Evolutionary conservation across 148 eudicot species (phyloP).

Genomic region (Chenopodium suecicum): DNA sequence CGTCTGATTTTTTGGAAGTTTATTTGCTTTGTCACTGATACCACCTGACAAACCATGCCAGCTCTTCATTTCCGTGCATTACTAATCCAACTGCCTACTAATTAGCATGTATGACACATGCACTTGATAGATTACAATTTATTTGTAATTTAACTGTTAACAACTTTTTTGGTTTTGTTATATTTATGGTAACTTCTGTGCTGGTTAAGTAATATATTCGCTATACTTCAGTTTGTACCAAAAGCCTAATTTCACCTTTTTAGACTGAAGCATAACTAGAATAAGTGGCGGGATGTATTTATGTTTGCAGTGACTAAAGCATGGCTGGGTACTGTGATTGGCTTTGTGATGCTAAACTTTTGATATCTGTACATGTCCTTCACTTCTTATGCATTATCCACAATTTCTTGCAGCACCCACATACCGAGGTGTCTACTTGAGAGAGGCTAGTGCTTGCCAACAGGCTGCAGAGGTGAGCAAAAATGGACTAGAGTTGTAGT

Average conservation of each 20-base stretch:
- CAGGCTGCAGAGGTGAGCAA: slow-evolving; percentile 76
- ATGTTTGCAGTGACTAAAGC: not conserved
- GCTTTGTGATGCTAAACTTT: not conserved
- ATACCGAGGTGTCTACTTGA: slow-evolving; percentile 87
- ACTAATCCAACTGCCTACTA: not conserved
- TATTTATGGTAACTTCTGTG: not conserved
- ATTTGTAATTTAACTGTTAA: not conserved
- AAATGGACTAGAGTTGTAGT: not conserved
- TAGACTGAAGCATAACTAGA: not conserved
- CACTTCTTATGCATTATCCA: slow-evolving; percentile 12
- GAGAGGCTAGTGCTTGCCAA: slow-evolving; percentile 70
- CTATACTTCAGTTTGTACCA: not conserved
- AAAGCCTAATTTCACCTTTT: not conserved
- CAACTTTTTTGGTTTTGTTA: too few relatives aligned
- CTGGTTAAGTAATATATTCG: not conserved
- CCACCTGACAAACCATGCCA: slow-evolving; percentile 5
- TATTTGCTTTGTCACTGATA: slow-evolving; percentile 1
- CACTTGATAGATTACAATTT: not conserved
- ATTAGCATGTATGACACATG: not conserved
- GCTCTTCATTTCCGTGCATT: not conserved
- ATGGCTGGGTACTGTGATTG: not conserved
- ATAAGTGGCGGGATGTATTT: not conserved
- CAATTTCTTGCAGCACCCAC: slow-evolving; percentile 65
- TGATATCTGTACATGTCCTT: not conserved
- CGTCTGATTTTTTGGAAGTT: not conserved